Conservation (phyloP, 495 filamentous ascomycete species). For the Sordaria brevicollis region DNA sequence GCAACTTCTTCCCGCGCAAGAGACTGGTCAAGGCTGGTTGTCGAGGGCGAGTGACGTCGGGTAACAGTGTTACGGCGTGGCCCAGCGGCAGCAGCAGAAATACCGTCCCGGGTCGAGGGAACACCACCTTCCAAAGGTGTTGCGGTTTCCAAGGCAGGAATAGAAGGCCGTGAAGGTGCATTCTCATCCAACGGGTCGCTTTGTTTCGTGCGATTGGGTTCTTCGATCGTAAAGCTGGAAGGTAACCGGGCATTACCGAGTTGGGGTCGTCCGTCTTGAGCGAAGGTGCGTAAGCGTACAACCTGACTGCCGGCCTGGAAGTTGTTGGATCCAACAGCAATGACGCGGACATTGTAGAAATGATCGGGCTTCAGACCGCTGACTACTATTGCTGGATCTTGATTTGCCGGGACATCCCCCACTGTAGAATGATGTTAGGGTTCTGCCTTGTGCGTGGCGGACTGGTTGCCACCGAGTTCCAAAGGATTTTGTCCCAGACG, state of each 20-base stretch:
- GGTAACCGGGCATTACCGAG: conserved; percentile 42
- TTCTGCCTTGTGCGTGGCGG: background rate
- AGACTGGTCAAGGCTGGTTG: conserved; percentile 46
- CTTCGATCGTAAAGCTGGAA: conserved; percentile 42
- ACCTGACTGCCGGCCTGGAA: conserved; percentile 83
- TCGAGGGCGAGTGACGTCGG: conserved; percentile 67
- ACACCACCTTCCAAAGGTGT: conserved; percentile 40
- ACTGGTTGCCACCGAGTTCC: background rate
- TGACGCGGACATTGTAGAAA: conserved; percentile 86
- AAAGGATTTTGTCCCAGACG: background rate
- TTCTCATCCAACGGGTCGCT: conserved; percentile 27
- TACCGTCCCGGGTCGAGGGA: conserved; percentile 54
- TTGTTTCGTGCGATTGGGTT: conserved; percentile 29
- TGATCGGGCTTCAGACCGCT: conserved; percentile 72
- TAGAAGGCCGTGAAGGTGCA: conserved; percentile 25
- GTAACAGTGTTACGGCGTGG: conserved; percentile 57
- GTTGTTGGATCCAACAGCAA: conserved; percentile 78
- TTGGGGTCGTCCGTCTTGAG: conserved; percentile 42
- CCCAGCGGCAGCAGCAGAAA: conserved; percentile 39
- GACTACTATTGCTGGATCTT: conserved; percentile 84
- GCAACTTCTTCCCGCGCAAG: conserved; percentile 31
- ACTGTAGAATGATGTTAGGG: conserved; percentile 39
- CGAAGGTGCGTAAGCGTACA: conserved; percentile 65
- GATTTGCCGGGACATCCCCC: conserved; percentile 66
- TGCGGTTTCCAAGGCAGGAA: conserved; percentile 44